Percentiles rank a stretch among this genome's conserved stretches.
These are phyloP conservation scores for Leptographium galeiforme DNA, from an alignment of 2,329 filamentous ascomycete species.

Conservation along the genomic window DNA sequence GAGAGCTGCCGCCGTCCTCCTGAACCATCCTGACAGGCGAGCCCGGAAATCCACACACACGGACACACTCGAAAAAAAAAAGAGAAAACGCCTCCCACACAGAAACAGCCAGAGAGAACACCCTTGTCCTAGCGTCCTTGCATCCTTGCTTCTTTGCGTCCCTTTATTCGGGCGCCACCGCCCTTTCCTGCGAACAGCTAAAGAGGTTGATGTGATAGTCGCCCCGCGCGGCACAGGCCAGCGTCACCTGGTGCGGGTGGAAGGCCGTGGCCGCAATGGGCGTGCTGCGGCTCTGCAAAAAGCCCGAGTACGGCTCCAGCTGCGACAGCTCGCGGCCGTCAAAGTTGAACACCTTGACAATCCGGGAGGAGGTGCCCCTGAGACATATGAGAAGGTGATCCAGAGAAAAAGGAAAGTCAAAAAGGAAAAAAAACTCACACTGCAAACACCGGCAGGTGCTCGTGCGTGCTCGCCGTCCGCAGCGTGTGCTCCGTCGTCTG, in stretches of 20 bases:
- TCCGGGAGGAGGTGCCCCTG: constrained; percentile 77
- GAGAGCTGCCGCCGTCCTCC: no score
- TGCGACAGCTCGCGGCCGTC: constrained; percentile 66
- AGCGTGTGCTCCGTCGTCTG: constrained; percentile 64
- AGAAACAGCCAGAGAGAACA: no score
- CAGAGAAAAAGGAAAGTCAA: background rate
- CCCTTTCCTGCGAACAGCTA: constrained; percentile 35
- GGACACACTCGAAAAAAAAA: no score
- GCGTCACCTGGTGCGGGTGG: constrained; percentile 85
- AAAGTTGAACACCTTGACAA: constrained; percentile 86
- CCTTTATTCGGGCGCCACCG: background rate
- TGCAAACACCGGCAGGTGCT: constrained; percentile 91
- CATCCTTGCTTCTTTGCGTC: background rate
- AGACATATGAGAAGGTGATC: constrained; percentile 16
- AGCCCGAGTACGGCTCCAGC: constrained; percentile 81
- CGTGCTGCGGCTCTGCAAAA: constrained; percentile 64
- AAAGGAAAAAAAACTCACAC: constrained; percentile 47
- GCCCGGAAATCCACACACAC: no score
- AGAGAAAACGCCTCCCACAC: no score
- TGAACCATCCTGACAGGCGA: no score
- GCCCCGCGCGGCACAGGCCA: constrained; percentile 74
- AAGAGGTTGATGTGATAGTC: constrained; percentile 89
- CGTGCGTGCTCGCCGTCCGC: constrained; percentile 80
- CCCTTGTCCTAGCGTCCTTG: no score
- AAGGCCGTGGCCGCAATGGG: constrained; percentile 86